Percentiles rank a stretch among this genome's conserved stretches.
Conservation (phyloP, 495 filamentous ascomycete genomes). For the Penicillium coffeae region DNA sequence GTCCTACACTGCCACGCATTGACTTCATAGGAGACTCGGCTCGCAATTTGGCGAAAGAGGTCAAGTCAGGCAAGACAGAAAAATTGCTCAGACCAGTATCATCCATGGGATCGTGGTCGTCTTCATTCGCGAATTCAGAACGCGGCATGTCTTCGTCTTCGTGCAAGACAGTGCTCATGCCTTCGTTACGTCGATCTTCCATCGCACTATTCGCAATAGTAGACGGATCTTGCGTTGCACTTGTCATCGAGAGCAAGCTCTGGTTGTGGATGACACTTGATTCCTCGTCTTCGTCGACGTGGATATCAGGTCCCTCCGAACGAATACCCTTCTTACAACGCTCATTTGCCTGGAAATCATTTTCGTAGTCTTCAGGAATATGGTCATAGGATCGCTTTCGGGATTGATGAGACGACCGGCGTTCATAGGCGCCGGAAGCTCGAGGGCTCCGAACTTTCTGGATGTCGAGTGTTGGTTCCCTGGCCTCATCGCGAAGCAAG, state of each 20-base stretch:
- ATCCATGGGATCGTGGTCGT: conserved; percentile 50
- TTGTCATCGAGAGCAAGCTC: conserved; percentile 14
- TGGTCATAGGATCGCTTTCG: conserved; percentile 40
- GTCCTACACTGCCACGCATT: conserved; percentile 30
- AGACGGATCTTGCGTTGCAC: conserved; percentile 17
- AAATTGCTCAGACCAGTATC: conserved; percentile 84
- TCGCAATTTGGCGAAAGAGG: conserved; percentile 69
- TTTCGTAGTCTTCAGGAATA: conserved; percentile 29
- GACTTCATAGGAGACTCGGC: conserved; percentile 54
- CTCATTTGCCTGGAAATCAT: conserved; percentile 15
- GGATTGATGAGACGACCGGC: conserved; percentile 16
- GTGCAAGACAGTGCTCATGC: conserved; percentile 42
- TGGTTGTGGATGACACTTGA: conserved; percentile 24
- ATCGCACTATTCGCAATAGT: conserved; percentile 33
- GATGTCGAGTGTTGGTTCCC: conserved; percentile 4
- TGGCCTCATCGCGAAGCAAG: not conserved
- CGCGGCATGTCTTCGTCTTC: conserved; percentile 17
- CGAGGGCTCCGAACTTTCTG: conserved; percentile 11
- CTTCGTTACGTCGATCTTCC: conserved; percentile 41
- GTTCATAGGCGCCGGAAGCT: not conserved
- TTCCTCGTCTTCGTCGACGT: conserved; percentile 30
- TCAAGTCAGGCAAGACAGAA: conserved; percentile 84
- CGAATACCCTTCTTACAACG: conserved; percentile 34
- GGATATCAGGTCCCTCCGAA: conserved; percentile 24
- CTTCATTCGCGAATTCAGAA: conserved; percentile 13